phyloP scores from a whole-genome alignment of 495 filamentous ascomycete genomes.

The Wilcoxina mikolae region DNA sequence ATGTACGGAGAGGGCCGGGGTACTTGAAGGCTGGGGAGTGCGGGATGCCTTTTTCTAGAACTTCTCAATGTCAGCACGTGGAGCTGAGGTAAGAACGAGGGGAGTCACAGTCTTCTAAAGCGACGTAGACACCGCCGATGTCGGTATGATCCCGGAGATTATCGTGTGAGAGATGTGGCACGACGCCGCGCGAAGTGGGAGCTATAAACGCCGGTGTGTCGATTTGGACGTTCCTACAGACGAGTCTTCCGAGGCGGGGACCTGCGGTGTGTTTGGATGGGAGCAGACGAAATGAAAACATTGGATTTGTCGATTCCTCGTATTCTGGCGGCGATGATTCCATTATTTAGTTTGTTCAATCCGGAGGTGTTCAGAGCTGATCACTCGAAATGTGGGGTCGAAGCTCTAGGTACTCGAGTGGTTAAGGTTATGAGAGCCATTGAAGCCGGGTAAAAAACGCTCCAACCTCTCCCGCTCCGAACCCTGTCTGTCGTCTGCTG shows the following conservation, averaged over 20 bases:
- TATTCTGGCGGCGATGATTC: background rate
- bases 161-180: slow-evolving; percentile 84
- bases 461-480: background rate
- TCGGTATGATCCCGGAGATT: slow-evolving; percentile 49
- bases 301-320: background rate
- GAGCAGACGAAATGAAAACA: slow-evolving; percentile 7
- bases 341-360: background rate
- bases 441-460: background rate
- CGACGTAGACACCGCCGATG: slow-evolving; percentile 58
- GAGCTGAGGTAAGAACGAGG: slow-evolving; percentile 5
- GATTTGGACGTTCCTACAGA: background rate
- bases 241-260: background rate
- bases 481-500: background rate
- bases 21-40: slow-evolving; percentile 39
- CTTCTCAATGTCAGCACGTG: slow-evolving; percentile 36
- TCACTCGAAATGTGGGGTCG: background rate
- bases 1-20: slow-evolving; percentile 50
- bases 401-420: background rate
- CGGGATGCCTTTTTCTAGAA: slow-evolving; percentile 54
- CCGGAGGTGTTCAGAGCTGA: background rate
- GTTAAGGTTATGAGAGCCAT: background rate
- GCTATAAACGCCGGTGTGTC: slow-evolving; percentile 67
- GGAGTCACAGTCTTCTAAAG: slow-evolving; percentile 81
- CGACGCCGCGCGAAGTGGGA: slow-evolving; percentile 60
- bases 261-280: background rate